Percentiles rank a stretch among this genome's conserved stretches.
Conservation (phyloP, 495 filamentous ascomycete species). For the Immersiella caudata region DNA sequence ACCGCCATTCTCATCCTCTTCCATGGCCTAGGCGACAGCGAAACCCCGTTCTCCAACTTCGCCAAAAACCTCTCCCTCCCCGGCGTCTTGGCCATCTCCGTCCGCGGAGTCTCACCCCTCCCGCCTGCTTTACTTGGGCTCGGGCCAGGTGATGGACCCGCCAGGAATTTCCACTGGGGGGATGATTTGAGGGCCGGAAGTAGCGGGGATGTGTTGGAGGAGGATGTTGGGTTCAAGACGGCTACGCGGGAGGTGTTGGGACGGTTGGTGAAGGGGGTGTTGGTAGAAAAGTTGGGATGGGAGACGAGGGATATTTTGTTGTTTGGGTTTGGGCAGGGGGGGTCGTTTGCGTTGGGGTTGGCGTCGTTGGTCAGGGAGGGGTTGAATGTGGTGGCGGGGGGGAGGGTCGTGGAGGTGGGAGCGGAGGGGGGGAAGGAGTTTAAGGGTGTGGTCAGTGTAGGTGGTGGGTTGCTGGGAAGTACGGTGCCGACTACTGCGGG, state of each 20-base stretch:
- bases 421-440: constrained; percentile 26
- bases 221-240: constrained; percentile 74
- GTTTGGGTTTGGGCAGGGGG: constrained; percentile 88
- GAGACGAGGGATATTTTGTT: constrained; percentile 68
- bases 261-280: constrained; percentile 59
- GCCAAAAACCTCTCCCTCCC: constrained; percentile 75
- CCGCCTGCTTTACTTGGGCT: constrained; percentile 70
- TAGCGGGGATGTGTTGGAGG: constrained; percentile 62
- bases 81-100: constrained; percentile 73
- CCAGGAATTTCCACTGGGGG: constrained; percentile 77
- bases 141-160: constrained; percentile 17
- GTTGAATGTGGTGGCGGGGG: constrained; percentile 23
- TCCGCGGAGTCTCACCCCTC: constrained; percentile 73
- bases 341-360: constrained; percentile 69
- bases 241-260: constrained; percentile 54
- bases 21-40: constrained; percentile 85
- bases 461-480: constrained; percentile 67
- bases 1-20: constrained; percentile 83
- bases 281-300: constrained; percentile 75
- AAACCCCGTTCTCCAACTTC: constrained; percentile 69
- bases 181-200: constrained; percentile 75
- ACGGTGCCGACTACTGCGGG: constrained; percentile 45
- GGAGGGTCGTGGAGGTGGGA: constrained; percentile 26
- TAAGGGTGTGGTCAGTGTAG: constrained; percentile 76
- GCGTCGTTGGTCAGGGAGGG: constrained; percentile 45